Evolutionary conservation across 2,329 filamentous ascomycete species (phyloP), one percentile per base, ranked within the genome.

Genomic region (Diaporthe velutina): DNA sequence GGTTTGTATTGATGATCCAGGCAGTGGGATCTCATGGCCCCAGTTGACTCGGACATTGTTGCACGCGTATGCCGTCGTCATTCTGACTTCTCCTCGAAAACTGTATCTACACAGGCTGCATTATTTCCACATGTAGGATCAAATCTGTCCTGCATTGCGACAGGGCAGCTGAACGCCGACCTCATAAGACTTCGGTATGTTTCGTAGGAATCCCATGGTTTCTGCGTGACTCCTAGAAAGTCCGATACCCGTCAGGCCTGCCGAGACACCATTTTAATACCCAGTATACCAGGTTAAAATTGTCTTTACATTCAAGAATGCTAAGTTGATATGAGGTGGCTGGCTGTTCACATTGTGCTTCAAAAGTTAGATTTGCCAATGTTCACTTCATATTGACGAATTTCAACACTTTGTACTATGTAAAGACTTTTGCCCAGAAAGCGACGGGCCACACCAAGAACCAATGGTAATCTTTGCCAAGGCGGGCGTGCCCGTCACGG

Each of bases 401-500:
- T 13, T n/a, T 19, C 54, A 57, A n/a, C 30, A 35, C 54, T 33
- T 19, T 17, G 13, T n/a, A 55, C 19, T 22, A n/a, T 19, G 19
- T 50, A 22, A 19, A 55, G 30, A 35, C 54, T 57, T 30, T 10
- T 33, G 25, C 25, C 28, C 33, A 28, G 5, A 38, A 38, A 7
- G 50, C 15, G 9, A 28, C 8, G 50, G 17, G 52, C 15, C 52
- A 33, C 28, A 17, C 28, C 28, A 55, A 33, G 33, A 13, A 33
- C 52, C 52, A 30, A 55, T 55, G 15, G 25, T 10, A 15, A 4
- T n/a, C 15, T 8, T 35, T 25, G 61, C 61, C 61, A 67, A 67
- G 61, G 61, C 61, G 61, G 61, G 61, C 42, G 45, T 25, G 30
- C 61, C 61, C 61, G 61, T n/a, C 61, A 35, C 12, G 13, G 61